These are phyloP conservation scores for Cytospora leucostoma DNA, from an alignment of 2,329 filamentous ascomycete genomes.

Conservation along the genomic window DNA sequence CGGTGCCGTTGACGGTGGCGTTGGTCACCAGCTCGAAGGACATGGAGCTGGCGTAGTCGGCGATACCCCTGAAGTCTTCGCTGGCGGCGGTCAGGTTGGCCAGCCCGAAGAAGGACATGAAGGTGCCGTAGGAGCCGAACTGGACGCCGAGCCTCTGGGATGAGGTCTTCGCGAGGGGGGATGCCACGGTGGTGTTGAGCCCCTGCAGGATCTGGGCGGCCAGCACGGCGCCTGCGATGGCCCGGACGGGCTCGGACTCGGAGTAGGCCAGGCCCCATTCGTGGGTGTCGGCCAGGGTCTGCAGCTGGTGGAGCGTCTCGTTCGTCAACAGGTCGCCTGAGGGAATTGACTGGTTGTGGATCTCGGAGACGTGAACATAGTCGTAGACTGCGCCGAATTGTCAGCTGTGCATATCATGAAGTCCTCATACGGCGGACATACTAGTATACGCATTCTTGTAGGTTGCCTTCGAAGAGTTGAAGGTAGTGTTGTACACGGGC, in stretches of 20 bases:
- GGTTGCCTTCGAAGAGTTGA: conserved; percentile 45
- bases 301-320: conserved; percentile 62
- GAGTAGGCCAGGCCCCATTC: conserved; percentile 87
- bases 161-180: conserved; percentile 38
- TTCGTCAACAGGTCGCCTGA: conserved; percentile 60
- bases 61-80: conserved; percentile 70
- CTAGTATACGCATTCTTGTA: conserved; percentile 65
- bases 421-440: conserved; percentile 39
- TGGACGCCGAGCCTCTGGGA: conserved; percentile 51
- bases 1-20: conserved; percentile 42
- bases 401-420: background rate
- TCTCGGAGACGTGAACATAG: conserved; percentile 59
- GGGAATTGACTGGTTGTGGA: conserved; percentile 63
- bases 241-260: conserved; percentile 64
- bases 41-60: conserved; percentile 84
- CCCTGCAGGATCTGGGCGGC: conserved; percentile 56
- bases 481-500: conserved; percentile 58
- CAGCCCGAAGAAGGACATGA: conserved; percentile 65
- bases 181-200: conserved; percentile 52
- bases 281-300: conserved; percentile 74
- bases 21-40: conserved; percentile 71
- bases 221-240: conserved; percentile 59
- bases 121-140: conserved; percentile 63
- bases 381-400: conserved; percentile 56
- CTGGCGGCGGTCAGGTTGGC: conserved; percentile 53